Conservation (phyloP, 2,329 filamentous ascomycete species). For the Penicillium sp. region DNA sequence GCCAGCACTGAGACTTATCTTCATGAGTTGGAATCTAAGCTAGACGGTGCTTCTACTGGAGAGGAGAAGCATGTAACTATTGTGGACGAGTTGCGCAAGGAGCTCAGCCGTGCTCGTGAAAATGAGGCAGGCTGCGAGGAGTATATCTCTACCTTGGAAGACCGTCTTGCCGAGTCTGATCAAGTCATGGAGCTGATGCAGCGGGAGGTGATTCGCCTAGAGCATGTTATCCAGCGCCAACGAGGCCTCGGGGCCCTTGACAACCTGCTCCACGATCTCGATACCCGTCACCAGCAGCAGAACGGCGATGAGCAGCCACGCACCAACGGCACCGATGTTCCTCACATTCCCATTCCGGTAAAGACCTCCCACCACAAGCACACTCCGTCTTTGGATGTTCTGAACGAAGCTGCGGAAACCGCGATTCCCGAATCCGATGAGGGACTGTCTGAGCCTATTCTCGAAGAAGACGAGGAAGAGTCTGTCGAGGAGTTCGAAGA, state of each 20-base stretch:
- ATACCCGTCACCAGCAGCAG: slow-evolving; percentile 70
- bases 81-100: slow-evolving; percentile 85
- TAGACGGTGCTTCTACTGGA: slow-evolving; percentile 87
- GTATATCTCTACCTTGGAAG: slow-evolving; percentile 95
- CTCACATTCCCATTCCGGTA: slow-evolving; percentile 25
- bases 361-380: slow-evolving; percentile 38
- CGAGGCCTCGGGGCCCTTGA: slow-evolving; percentile 94
- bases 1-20: slow-evolving; percentile 90
- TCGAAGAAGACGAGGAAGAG: slow-evolving; percentile 39
- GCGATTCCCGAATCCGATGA: slow-evolving; percentile 55
- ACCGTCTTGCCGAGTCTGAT: slow-evolving; percentile 91
- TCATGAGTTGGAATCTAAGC: slow-evolving; percentile 85
- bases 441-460: slow-evolving; percentile 43
- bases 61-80: slow-evolving; percentile 91
- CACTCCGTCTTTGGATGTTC: slow-evolving; percentile 48
- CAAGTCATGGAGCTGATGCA: slow-evolving; percentile 97
- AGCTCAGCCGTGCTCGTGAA: slow-evolving; percentile 84
- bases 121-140: slow-evolving; percentile 91
- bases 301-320: slow-evolving; percentile 41
- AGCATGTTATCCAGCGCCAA: slow-evolving; percentile 94
- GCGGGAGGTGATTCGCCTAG: slow-evolving; percentile 89
- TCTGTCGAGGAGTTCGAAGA: slow-evolving; percentile 27
- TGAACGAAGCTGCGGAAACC: slow-evolving; percentile 53
- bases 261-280: slow-evolving; percentile 87
- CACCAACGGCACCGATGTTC: slow-evolving; percentile 24